These are phyloP conservation scores for Backusella sp. DNA, from an alignment of 192 early-diverging fungal genomes.

Conservation along the genomic window DNA sequence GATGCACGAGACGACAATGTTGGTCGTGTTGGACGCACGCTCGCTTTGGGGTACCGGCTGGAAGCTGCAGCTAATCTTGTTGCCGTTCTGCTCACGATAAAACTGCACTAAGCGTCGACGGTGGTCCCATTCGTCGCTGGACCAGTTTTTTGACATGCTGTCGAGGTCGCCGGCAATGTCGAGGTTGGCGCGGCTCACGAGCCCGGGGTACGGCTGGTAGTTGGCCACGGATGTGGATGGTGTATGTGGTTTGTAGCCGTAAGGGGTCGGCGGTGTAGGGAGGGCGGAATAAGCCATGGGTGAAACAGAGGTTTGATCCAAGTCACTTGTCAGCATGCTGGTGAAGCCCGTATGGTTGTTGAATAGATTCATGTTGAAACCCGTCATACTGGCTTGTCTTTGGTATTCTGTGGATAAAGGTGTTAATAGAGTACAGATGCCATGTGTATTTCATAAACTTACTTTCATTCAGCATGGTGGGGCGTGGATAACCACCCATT, in stretches of 20 bases:
- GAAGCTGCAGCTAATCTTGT: constrained; percentile 65
- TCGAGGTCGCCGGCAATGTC: constrained; percentile 65
- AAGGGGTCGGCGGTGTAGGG: neutral
- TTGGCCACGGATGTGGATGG: neutral
- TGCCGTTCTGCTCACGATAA: constrained; percentile 58
- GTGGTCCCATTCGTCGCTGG: constrained; percentile 56
- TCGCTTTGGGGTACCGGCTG: constrained; percentile 59
- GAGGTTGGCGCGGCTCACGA: constrained; percentile 49
- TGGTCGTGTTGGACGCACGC: constrained; percentile 50
- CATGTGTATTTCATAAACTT: neutral
- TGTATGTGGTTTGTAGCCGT: neutral
- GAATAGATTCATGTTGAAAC: neutral
- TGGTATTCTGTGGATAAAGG: neutral
- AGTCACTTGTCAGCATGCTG: neutral
- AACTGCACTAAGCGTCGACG: constrained; percentile 73
- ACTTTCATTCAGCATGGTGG: neutral
- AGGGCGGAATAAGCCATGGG: neutral
- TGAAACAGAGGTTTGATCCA: neutral
- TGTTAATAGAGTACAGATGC: too few species aligned
- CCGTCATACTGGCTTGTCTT: neutral
- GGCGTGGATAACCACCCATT: neutral
- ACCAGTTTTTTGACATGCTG: constrained; percentile 64
- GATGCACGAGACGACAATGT: constrained; percentile 74
- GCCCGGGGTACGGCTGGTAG: neutral
- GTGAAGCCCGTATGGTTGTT: neutral